Evolutionary conservation across 2,329 filamentous ascomycete species (phyloP).

Genomic region (Fusarium pseudocircinatum): DNA sequence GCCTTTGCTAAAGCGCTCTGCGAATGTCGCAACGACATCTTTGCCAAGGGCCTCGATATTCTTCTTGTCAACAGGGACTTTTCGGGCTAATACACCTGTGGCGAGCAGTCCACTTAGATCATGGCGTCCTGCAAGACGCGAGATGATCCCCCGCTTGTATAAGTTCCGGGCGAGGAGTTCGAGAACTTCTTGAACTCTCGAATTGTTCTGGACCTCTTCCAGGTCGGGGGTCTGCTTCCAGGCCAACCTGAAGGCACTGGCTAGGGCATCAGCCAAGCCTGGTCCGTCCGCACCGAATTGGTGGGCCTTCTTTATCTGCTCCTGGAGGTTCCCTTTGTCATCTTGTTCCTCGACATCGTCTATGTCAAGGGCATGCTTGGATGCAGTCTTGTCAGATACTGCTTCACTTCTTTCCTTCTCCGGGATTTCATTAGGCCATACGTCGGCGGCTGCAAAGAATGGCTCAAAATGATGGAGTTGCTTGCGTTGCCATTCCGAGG

Average conservation of each 20-base stretch:
- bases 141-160: background rate
- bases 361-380: background rate
- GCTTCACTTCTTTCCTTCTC: background rate
- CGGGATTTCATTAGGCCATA: constrained; percentile 30
- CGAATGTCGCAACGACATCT: constrained; percentile 14
- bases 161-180: background rate
- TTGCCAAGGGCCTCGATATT: constrained; percentile 9
- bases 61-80: constrained; percentile 11
- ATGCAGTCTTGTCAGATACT: background rate
- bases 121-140: background rate
- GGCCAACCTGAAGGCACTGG: constrained; percentile 5
- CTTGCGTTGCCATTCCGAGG: constrained; percentile 27
- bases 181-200: constrained; percentile 19
- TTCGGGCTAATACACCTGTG: constrained; percentile 18
- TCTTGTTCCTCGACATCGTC: background rate
- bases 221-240: constrained; percentile 7
- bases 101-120: constrained; percentile 21
- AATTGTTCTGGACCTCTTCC: constrained; percentile 3
- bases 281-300: background rate
- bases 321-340: background rate
- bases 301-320: background rate
- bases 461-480: constrained; percentile 9
- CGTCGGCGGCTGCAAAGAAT: constrained; percentile 22
- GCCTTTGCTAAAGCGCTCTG: constrained; percentile 13
- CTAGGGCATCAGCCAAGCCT: constrained; percentile 6